Percentiles rank a stretch among this genome's conserved stretches.
Evolutionary conservation across 2,329 filamentous ascomycete species (phyloP).

Genomic region (Knufia fluminis): DNA sequence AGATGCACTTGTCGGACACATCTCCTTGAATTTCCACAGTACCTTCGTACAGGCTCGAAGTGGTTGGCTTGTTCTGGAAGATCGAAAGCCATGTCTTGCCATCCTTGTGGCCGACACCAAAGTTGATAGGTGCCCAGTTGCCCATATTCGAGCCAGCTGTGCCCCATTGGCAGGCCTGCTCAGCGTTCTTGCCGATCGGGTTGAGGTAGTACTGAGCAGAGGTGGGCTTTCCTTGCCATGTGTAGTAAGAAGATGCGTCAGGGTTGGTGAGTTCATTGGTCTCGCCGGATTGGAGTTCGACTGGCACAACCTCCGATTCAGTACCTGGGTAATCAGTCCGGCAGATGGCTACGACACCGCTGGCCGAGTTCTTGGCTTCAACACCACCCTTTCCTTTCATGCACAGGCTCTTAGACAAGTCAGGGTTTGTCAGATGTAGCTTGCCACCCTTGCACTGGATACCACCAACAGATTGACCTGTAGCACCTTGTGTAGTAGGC

Average conservation of each 20-base stretch:
- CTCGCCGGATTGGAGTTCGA: slow-evolving; percentile 52
- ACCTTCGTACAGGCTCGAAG: slow-evolving; percentile 60
- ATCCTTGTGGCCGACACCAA: slow-evolving; percentile 62
- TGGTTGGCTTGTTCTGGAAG: slow-evolving; percentile 75
- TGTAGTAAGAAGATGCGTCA: slow-evolving; percentile 61
- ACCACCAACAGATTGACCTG: slow-evolving; percentile 79
- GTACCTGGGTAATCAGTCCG: slow-evolving; percentile 88
- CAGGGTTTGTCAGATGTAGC: slow-evolving; percentile 65
- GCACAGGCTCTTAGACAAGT: slow-evolving; percentile 62
- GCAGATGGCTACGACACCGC: slow-evolving; percentile 63
- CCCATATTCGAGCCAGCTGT: slow-evolving; percentile 50
- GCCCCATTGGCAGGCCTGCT: slow-evolving; percentile 70
- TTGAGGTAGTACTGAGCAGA: slow-evolving; percentile 98
- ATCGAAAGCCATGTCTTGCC: slow-evolving; percentile 71
- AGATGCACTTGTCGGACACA: slow-evolving; percentile 53
- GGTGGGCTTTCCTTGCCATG: slow-evolving; percentile 63
- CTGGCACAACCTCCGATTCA: slow-evolving; percentile 76
- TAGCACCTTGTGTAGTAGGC: slow-evolving; percentile 66
- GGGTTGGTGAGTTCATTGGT: slow-evolving; percentile 65
- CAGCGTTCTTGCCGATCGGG: slow-evolving; percentile 57
- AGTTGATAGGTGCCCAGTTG: slow-evolving; percentile 81
- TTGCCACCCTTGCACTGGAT: slow-evolving; percentile 65
- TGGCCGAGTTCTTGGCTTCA: slow-evolving; percentile 64
- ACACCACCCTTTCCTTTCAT: slow-evolving; percentile 61
- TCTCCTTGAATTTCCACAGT: slow-evolving; percentile 69